These are phyloP conservation scores for Phalaenopsis aphrodite DNA, from an alignment of 106 monocot species.

Conservation along the genomic window DNA sequence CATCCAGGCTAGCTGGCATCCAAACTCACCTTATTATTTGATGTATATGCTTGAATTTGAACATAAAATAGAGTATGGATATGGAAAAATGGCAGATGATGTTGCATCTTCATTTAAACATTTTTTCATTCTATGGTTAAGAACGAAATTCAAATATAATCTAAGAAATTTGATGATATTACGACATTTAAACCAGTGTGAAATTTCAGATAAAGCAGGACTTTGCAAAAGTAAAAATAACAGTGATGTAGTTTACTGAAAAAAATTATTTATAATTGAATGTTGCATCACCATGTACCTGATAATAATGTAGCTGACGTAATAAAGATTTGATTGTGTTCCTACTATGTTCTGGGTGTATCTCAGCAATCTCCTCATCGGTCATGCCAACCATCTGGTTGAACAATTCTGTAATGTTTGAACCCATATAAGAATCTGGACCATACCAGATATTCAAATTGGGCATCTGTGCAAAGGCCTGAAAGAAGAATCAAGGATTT, in stretches of 20 bases:
- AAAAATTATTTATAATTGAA: neutral
- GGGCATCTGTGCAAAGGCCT: constrained; percentile 95
- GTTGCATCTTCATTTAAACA: neutral
- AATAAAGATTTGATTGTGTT: constrained; percentile 62
- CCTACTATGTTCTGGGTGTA: constrained; percentile 82
- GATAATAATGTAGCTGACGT: constrained; percentile 66
- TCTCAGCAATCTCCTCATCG: constrained; percentile 71
- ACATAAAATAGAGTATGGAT: neutral
- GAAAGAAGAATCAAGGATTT: constrained; percentile 10
- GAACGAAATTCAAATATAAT: neutral
- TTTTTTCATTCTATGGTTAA: neutral
- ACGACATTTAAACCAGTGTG: neutral
- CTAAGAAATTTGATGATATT: neutral
- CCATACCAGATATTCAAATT: constrained; percentile 87
- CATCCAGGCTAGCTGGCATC: too few species aligned
- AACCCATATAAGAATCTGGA: constrained; percentile 99
- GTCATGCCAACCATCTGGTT: constrained; percentile 68
- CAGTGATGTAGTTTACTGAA: neutral
- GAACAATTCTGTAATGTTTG: constrained; percentile 90
- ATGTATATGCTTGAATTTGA: neutral
- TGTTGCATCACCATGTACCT: constrained; percentile 30
- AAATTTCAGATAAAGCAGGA: neutral
- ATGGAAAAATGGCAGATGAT: neutral
- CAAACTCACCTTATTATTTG: neutral
- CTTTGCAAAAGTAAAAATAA: neutral